Conservation (phyloP, 108 stramenopile species). For the Nitzschia sp. region DNA sequence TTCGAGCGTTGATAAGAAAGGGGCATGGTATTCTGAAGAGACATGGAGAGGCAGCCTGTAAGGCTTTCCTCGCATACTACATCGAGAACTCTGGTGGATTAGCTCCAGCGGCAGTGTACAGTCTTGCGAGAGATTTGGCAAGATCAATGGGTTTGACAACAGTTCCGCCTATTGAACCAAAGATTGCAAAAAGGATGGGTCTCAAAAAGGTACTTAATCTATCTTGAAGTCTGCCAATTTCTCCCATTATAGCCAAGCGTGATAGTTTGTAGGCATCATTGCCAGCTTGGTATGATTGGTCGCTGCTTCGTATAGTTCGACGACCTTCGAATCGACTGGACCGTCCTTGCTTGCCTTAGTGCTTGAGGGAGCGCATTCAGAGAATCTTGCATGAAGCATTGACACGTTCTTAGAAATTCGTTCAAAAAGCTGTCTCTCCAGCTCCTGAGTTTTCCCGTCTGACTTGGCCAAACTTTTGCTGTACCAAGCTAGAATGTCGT, state of each 20-base stretch:
- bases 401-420: slow-evolving; percentile 71
- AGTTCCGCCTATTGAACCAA: slow-evolving; percentile 25
- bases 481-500: slow-evolving; percentile 85
- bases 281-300: slow-evolving; percentile 57
- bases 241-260: slow-evolving; percentile 60
- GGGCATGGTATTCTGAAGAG: slow-evolving; percentile 36
- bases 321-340: slow-evolving; percentile 61
- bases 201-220: slow-evolving; percentile 14
- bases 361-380: slow-evolving; percentile 52
- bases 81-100: slow-evolving; percentile 10
- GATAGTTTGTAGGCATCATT: slow-evolving; percentile 68
- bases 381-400: slow-evolving; percentile 51
- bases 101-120: slow-evolving; percentile 11
- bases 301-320: slow-evolving; percentile 57
- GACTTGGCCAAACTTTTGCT: slow-evolving; percentile 73
- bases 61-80: slow-evolving; percentile 41
- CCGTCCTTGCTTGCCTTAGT: slow-evolving; percentile 27
- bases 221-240: neutral
- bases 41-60: slow-evolving; percentile 38
- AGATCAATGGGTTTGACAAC: slow-evolving; percentile 9
- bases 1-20: slow-evolving; percentile 26
- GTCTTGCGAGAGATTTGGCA: slow-evolving; percentile 19
- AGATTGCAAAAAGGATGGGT: slow-evolving; percentile 17
- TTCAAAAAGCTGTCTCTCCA: slow-evolving; percentile 77
- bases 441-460: slow-evolving; percentile 76